Evolutionary conservation across 192 early-diverging fungal genomes (phyloP).

Genomic region (Coemansia sp.): DNA sequence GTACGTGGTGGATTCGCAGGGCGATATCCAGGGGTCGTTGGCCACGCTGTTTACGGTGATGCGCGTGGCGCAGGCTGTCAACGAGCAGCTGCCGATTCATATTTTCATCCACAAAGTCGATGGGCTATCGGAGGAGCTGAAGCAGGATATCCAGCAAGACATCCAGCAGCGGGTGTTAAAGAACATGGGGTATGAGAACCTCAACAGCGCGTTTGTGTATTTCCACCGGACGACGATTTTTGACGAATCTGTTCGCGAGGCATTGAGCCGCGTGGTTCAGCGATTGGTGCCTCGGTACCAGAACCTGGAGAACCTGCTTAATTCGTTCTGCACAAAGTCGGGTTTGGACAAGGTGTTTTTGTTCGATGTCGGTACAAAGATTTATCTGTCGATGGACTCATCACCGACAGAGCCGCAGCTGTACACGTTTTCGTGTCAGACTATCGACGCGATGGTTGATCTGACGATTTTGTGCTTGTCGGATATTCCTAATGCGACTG

Average conservation of each 20-base stretch:
- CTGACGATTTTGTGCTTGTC: conserved; percentile 68
- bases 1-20: conserved; percentile 96
- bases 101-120: conserved; percentile 98
- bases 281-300: conserved; percentile 82
- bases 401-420: conserved; percentile 86
- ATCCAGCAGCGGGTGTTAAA: conserved; percentile 91
- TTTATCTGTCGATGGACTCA: conserved; percentile 93
- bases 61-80: conserved; percentile 71
- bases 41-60: conserved; percentile 72
- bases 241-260: conserved; percentile 92
- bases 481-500: not conserved
- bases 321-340: conserved; percentile 92
- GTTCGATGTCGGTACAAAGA: conserved; percentile 85
- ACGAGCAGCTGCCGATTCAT: conserved; percentile 85
- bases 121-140: conserved; percentile 91
- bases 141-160: conserved; percentile 93
- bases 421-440: conserved; percentile 92
- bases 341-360: conserved; percentile 96
- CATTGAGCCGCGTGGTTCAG: conserved; percentile 91
- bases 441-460: conserved; percentile 91
- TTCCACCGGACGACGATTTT: conserved; percentile 94
- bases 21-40: conserved; percentile 82
- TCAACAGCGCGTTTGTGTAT: conserved; percentile 73
- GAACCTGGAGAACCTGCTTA: conserved; percentile 86
- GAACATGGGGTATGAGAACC: conserved; percentile 73